Percentiles rank a stretch among this genome's conserved stretches.
Conservation (phyloP, 108 stramenopile species). For the Pseudonitzschia delicatissima region DNA sequence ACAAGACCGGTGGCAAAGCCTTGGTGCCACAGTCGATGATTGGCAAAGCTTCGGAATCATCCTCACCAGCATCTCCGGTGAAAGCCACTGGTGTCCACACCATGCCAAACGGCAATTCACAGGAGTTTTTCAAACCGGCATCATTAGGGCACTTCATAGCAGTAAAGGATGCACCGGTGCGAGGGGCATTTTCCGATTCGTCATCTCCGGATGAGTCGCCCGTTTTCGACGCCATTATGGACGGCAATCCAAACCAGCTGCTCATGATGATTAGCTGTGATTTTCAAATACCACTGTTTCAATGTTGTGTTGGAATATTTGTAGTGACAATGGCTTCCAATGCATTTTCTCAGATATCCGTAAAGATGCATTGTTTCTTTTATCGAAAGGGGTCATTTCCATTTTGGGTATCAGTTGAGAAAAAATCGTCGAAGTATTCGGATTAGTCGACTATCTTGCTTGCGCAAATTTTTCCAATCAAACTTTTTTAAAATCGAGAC, state of each 20-base stretch:
- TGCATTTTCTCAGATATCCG: too few relatives aligned
- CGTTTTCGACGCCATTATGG: background rate
- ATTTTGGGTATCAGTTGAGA: too few relatives aligned
- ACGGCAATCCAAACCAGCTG: background rate
- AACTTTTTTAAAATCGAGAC: too few relatives aligned
- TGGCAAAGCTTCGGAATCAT: background rate
- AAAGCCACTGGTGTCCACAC: constrained; percentile 50
- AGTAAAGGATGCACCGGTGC: constrained; percentile 39
- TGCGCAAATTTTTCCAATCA: too few relatives aligned
- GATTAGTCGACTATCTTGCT: too few relatives aligned
- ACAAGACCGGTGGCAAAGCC: constrained; percentile 38
- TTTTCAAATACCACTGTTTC: too few relatives aligned
- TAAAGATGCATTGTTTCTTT: too few relatives aligned
- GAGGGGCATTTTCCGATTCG: background rate
- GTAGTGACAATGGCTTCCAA: too few relatives aligned
- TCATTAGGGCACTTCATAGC: constrained; percentile 39
- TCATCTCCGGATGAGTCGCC: background rate
- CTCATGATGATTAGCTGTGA: background rate
- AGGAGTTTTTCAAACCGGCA: constrained; percentile 37
- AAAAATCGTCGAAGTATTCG: too few relatives aligned
- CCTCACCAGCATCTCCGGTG: background rate
- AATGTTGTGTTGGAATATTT: too few relatives aligned
- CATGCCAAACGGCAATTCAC: constrained; percentile 56
- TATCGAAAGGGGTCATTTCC: too few relatives aligned
- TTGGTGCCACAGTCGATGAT: constrained; percentile 9